These are phyloP conservation scores for Cyberlindnera subsufficiens DNA, from an alignment of 805 yeast species.

Conservation along the genomic window DNA sequence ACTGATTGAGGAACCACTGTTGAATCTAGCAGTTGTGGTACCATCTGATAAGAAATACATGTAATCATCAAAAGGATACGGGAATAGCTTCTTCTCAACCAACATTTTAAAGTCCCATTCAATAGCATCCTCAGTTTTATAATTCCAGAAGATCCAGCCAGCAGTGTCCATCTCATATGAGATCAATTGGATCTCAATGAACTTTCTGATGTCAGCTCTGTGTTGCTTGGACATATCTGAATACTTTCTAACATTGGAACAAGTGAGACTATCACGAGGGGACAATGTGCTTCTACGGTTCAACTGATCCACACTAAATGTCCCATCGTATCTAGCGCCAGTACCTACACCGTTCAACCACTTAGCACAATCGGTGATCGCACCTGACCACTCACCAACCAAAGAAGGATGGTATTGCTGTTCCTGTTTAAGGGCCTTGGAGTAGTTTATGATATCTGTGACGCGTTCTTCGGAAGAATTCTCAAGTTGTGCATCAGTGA, in stretches of 20 bases:
- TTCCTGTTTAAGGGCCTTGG: constrained; percentile 18
- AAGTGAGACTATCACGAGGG: constrained; percentile 15
- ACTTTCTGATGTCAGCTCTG: constrained; percentile 41
- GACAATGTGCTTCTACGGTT: background rate
- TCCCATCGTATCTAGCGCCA: constrained; percentile 58
- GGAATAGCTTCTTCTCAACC: constrained; percentile 47
- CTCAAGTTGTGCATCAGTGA: constrained; percentile 55
- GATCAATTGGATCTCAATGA: constrained; percentile 57
- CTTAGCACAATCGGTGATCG: constrained; percentile 62
- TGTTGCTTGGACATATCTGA: constrained; percentile 37
- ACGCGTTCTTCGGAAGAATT: constrained; percentile 30
- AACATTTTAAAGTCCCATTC: constrained; percentile 63
- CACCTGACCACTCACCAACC: constrained; percentile 70
- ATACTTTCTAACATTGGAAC: constrained; percentile 34
- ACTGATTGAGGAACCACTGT: background rate
- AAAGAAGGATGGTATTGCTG: constrained; percentile 44
- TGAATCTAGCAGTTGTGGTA: constrained; percentile 4
- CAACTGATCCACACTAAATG: constrained; percentile 24
- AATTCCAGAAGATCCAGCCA: constrained; percentile 72
- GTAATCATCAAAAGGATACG: constrained; percentile 51
- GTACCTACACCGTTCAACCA: constrained; percentile 68
- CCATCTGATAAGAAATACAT: constrained; percentile 36
- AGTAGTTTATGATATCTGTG: constrained; percentile 29
- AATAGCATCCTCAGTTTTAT: constrained; percentile 56
- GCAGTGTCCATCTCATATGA: constrained; percentile 38